These are phyloP conservation scores for Podaxis sp. DNA, from an alignment of 768 basidiomycete genomes.

Conservation along the genomic window DNA sequence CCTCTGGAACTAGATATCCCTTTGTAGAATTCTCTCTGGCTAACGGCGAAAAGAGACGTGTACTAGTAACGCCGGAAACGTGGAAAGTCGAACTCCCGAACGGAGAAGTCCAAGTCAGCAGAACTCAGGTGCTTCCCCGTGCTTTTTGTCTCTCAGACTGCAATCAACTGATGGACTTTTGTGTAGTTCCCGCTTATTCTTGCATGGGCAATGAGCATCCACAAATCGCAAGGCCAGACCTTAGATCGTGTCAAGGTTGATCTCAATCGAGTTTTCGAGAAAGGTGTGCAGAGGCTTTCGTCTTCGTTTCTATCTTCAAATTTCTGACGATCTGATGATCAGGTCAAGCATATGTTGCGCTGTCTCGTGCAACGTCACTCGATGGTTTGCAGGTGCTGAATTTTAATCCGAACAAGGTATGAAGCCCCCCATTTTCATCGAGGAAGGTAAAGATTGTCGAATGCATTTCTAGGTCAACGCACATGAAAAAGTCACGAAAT, in stretches of 20 bases:
- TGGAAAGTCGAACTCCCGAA: constrained; percentile 91
- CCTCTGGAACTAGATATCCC: constrained; percentile 43
- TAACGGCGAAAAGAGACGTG: constrained; percentile 50
- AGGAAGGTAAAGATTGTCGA: not conserved
- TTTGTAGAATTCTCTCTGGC: constrained; percentile 77
- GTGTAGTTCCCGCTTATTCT: constrained; percentile 80
- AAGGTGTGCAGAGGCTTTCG: constrained; percentile 45
- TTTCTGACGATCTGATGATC: constrained; percentile 4
- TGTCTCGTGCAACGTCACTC: constrained; percentile 85
- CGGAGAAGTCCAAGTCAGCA: constrained; percentile 78
- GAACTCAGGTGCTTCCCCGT: constrained; percentile 64
- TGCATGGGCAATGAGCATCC: constrained; percentile 98
- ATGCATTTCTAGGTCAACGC: constrained; percentile 53
- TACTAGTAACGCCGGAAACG: constrained; percentile 64
- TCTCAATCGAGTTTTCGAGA: constrained; percentile 89
- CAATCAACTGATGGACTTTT: constrained; percentile 2
- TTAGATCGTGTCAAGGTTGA: constrained; percentile 94
- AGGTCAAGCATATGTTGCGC: constrained; percentile 91
- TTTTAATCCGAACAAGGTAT: constrained; percentile 74
- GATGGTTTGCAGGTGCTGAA: constrained; percentile 84
- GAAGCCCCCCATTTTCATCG: constrained; percentile 7
- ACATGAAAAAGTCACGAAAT: constrained; percentile 69
- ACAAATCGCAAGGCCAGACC: constrained; percentile 98
- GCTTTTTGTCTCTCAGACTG: not conserved
- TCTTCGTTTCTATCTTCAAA: not conserved